These are phyloP conservation scores for Gossypium australe DNA, from an alignment of 345 rosid species.

Conservation along the genomic window DNA sequence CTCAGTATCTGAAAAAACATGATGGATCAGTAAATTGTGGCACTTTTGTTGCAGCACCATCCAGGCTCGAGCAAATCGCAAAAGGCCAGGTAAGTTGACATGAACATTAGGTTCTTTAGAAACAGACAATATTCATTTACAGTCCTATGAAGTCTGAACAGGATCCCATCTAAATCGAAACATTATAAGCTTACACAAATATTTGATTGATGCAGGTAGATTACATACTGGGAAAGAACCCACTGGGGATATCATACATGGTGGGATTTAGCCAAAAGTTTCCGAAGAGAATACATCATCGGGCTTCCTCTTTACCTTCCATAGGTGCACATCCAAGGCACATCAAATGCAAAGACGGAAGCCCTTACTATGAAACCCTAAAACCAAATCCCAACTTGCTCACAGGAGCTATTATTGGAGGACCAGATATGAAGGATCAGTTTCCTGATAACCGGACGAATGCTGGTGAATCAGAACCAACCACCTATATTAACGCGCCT, in stretches of 20 bases:
- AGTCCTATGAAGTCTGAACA: not conserved
- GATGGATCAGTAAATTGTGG: slow-evolving; percentile 28
- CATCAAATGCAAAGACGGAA: slow-evolving; percentile 42
- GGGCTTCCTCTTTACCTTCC: slow-evolving; percentile 51
- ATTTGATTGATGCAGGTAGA: slow-evolving; percentile 30
- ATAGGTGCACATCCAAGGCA: slow-evolving; percentile 23
- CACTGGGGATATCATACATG: slow-evolving; percentile 55
- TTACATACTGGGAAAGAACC: slow-evolving; percentile 57
- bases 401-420: slow-evolving; percentile 51
- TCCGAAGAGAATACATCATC: slow-evolving; percentile 53
- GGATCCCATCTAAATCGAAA: not conserved
- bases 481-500: slow-evolving; percentile 62
- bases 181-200: not conserved
- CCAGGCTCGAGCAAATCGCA: slow-evolving; percentile 31
- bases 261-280: slow-evolving; percentile 46
- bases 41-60: slow-evolving; percentile 18
- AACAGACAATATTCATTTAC: too few relatives aligned
- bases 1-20: slow-evolving; percentile 26
- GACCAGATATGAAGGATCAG: slow-evolving; percentile 41
- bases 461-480: slow-evolving; percentile 44
- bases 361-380: slow-evolving; percentile 22
- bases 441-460: slow-evolving; percentile 31
- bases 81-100: slow-evolving; percentile 37
- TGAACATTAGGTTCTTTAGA: not conserved
- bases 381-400: slow-evolving; percentile 44